Percentiles rank a stretch among this genome's conserved stretches.
Evolutionary conservation across 176 grass and related monocot species (phyloP).

Genomic region (Rhynchospora pubera): DNA sequence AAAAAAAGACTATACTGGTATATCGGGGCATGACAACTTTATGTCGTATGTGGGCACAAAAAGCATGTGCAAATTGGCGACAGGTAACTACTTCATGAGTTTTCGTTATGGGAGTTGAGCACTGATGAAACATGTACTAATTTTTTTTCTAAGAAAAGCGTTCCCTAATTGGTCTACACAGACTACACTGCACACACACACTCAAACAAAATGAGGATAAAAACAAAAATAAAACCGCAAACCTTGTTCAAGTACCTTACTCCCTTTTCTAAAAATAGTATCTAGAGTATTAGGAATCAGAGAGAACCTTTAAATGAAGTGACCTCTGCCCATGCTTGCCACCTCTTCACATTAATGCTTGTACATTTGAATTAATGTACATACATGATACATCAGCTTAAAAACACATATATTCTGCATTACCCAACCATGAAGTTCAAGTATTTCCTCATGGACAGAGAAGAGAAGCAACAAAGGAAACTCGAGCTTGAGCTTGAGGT

Average conservation of each 20-base stretch:
- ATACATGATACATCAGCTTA: conserved; percentile 5
- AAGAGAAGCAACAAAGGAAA: conserved; percentile 38
- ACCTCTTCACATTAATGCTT: conserved; percentile 37
- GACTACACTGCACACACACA: neutral
- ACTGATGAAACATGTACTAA: neutral
- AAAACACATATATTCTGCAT: conserved; percentile 17
- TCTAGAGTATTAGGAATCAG: neutral
- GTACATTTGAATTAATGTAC: conserved; percentile 5
- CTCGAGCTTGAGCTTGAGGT: conserved; percentile 62
- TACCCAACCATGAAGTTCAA: conserved; percentile 51
- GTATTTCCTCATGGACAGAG: conserved; percentile 60
- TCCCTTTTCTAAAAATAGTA: neutral
- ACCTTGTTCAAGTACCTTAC: neutral
- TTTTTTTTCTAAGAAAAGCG: neutral
- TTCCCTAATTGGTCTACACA: neutral
- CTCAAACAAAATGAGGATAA: neutral
- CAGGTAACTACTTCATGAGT: neutral
- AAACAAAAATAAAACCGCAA: neutral
- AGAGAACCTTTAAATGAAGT: conserved; percentile 43
- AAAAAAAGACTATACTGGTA: neutral
- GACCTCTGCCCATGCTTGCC: conserved; percentile 30
- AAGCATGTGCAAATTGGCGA: neutral
- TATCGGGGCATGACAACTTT: neutral
- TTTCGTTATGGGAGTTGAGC: neutral
- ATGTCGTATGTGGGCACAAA: neutral